Base-by-base conservation (phyloP, 352 stramenopile genomes). In the Globisporangium megalacanthum region DNA sequence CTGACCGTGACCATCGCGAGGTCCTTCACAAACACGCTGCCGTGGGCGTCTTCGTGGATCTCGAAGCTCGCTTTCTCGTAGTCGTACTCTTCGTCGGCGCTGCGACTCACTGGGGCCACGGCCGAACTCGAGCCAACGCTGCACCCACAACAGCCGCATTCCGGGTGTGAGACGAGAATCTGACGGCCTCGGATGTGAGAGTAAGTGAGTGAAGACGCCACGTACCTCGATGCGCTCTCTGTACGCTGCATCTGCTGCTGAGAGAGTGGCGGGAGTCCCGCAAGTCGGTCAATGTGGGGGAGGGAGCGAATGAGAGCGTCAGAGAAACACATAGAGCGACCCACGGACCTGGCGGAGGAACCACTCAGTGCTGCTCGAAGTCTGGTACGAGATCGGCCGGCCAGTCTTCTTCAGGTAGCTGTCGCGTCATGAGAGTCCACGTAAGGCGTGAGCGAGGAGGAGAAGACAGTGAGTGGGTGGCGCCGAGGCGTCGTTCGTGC, bases 11-110 rank as follows among this genome's bases (percentile, higher is more conserved):
- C 88, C 72, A 96, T 87, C 2, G 88, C 81, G 15, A 98, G 62
- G 39, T 96, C 90, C 64, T 97, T 97, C n/a, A 97, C 89, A 47
- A 96, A 97, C 22, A 98, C 92, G 22, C 91, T 83, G 2, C 92
- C 91, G 58, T 96, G 82, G 6, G 83, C 79, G 56, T 98, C 92
- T 61, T 98, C 92, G 51, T 96, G 89, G 37, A 98, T 97, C 60
- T 97, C 87, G 51, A 95, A 94, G 54, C 90, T 92, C 52, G 88
- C 89, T 70, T 86, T 90, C 46, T 94, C 81, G 55, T 94, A 92
- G 60, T 94, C 83, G 45, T 91, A 85, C 36, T 87, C 79, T 46
- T 94, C 83, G 49, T 94, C 83, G n/a, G 25, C 49, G n/a, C 15
- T 61, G 6, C 48, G 56, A 6, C 14, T 36, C 3, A 46, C 55